Conservation (phyloP, 1,284 basidiomycete species). For the Phellopilus nigrolimitatus region DNA sequence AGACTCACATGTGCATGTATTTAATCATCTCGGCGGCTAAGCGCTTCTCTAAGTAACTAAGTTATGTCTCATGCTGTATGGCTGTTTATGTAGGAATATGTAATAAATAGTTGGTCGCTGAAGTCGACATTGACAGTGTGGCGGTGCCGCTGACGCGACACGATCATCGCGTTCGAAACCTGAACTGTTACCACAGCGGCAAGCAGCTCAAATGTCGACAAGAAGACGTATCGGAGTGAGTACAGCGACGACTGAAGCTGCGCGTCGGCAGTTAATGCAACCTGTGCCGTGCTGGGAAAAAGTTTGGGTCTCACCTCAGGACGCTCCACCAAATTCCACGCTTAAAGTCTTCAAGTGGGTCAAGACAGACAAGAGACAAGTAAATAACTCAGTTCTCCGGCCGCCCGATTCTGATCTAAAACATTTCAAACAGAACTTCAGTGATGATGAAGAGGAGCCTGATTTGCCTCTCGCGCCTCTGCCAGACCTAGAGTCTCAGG, state of each 20-base stretch:
- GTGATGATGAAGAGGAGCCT: slow-evolving; percentile 67
- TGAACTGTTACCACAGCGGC: no score
- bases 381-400: slow-evolving; percentile 26
- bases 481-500: slow-evolving; percentile 61
- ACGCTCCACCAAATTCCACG: slow-evolving; percentile 46
- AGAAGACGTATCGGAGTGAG: slow-evolving; percentile 70
- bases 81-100: no score
- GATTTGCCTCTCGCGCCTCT: slow-evolving; percentile 73
- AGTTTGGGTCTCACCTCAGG: slow-evolving; percentile 55
- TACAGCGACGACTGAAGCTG: slow-evolving; percentile 68
- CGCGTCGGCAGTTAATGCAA: slow-evolving; percentile 74
- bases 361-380: slow-evolving; percentile 69
- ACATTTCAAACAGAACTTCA: slow-evolving; percentile 55
- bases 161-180: no score
- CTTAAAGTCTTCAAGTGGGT: slow-evolving; percentile 70
- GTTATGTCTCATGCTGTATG: no score
- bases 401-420: neutral
- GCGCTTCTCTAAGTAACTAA: no score
- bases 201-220: no score
- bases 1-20: no score
- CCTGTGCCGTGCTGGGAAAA: slow-evolving; percentile 78
- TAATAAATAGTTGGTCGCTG: no score
- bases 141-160: no score
- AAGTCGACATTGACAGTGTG: no score
- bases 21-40: no score